Percentiles rank a stretch among this genome's conserved stretches.
These are phyloP conservation scores for Corynespora cassiicola DNA, from an alignment of 2,329 filamentous ascomycete species.

Conservation along the genomic window DNA sequence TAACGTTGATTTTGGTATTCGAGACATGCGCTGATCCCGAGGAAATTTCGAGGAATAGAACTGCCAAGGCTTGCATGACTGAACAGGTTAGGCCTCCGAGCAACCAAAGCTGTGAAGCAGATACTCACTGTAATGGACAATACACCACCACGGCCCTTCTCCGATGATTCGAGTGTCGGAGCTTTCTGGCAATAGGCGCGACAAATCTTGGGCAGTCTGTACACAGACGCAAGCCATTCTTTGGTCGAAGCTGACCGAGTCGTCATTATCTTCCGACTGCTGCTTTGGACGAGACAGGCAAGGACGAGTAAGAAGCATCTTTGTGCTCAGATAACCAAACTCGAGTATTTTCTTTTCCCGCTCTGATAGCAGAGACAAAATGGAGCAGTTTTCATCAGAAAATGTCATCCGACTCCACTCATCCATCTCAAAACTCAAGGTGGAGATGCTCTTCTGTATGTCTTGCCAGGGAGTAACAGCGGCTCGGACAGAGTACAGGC, in stretches of 20 bases:
- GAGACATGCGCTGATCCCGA: too few species aligned
- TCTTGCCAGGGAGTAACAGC: constrained; percentile 42
- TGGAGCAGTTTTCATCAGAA: too few species aligned
- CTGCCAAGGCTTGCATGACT: too few species aligned
- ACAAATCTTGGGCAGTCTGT: constrained; percentile 38
- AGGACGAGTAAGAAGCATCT: constrained; percentile 45
- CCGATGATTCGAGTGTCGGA: too few species aligned
- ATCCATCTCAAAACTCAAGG: constrained; percentile 37
- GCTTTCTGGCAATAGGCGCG: constrained; percentile 39
- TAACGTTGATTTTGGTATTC: too few species aligned
- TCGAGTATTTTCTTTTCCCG: constrained; percentile 26
- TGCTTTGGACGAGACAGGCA: constrained; percentile 40
- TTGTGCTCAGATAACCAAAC: constrained; percentile 38
- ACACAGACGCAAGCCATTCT: constrained; percentile 41
- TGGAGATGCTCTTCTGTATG: constrained; percentile 38
- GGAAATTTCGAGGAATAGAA: too few species aligned
- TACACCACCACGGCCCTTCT: too few species aligned
- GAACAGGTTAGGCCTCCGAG: too few species aligned
- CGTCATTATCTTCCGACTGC: constrained; percentile 23
- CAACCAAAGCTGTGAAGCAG: too few species aligned
- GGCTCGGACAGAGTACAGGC: constrained; percentile 44
- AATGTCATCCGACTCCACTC: too few species aligned
- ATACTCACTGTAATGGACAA: too few species aligned
- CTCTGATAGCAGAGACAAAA: not conserved
- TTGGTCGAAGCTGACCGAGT: constrained; percentile 39